A percentile compares a stretch with the other conserved stretches of the same genome.
Conservation (phyloP, 179 eudicot species). For the Corrigiola litoralis region DNA sequence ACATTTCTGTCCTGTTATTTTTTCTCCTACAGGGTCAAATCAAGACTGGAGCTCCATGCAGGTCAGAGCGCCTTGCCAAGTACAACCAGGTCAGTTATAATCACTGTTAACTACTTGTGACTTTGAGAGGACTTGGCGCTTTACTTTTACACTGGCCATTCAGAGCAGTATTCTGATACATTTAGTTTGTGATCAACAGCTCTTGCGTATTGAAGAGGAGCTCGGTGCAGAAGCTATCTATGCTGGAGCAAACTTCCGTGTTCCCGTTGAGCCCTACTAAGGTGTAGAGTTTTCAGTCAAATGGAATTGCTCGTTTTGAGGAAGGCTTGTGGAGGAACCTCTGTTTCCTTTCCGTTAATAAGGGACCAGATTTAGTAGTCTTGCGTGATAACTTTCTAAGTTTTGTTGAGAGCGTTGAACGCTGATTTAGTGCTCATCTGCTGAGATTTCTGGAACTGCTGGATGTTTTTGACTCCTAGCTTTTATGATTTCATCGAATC, state of each 20-base stretch:
- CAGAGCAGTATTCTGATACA: not conserved
- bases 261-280: conserved; percentile 81
- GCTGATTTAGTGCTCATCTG: not conserved
- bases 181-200: conserved; percentile 30
- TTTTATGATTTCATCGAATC: not conserved
- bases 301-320: conserved; percentile 3
- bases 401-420: conserved; percentile 19
- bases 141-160: too few relatives aligned
- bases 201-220: conserved; percentile 90
- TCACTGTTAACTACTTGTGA: too few relatives aligned
- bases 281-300: conserved; percentile 3
- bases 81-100: conserved; percentile 71
- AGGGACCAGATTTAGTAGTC: conserved; percentile 10
- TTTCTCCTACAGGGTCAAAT: conserved; percentile 70
- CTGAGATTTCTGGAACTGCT: not conserved
- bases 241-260: conserved; percentile 81
- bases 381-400: conserved; percentile 2
- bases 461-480: not conserved
- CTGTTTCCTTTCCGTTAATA: conserved; percentile 9
- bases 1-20: not conserved
- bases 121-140: too few relatives aligned
- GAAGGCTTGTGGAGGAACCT: not conserved
- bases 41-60: conserved; percentile 97
- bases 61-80: conserved; percentile 97
- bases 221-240: conserved; percentile 81